These are phyloP conservation scores for Phytophthora tubulina DNA, from an alignment of 352 stramenopile genomes.

Conservation along the genomic window DNA sequence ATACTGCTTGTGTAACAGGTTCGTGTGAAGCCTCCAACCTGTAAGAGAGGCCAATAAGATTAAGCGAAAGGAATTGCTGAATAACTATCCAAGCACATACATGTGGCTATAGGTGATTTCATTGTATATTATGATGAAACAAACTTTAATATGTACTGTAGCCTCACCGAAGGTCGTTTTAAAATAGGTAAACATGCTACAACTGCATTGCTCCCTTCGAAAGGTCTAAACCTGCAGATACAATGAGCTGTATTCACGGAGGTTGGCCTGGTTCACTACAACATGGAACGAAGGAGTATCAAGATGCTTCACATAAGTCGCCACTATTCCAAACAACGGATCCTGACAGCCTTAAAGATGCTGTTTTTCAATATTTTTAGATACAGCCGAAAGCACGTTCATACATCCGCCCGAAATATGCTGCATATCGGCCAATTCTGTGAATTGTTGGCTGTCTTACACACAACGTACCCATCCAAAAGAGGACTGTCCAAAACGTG, in stretches of 20 bases:
- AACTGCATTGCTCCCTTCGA: slow-evolving; percentile 2
- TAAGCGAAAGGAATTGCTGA: slow-evolving; percentile 21
- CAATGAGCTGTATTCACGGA: slow-evolving; percentile 6
- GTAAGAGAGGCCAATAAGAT: slow-evolving; percentile 14
- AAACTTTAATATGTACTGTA: not conserved
- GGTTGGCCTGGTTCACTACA: slow-evolving; percentile 3
- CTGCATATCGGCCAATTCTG: not conserved
- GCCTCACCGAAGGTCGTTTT: not conserved
- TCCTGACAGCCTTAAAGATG: not conserved
- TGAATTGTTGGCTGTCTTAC: too few species aligned
- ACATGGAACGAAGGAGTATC: slow-evolving; percentile 11
- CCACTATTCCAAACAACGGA: not conserved
- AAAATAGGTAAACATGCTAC: slow-evolving; percentile 4
- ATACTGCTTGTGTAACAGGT: slow-evolving; percentile 3
- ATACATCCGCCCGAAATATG: not conserved
- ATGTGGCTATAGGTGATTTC: too few species aligned
- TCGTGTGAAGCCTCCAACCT: slow-evolving; percentile 4
- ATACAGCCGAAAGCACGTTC: slow-evolving; percentile 1
- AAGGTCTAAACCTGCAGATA: slow-evolving; percentile 16
- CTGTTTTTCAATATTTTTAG: slow-evolving; percentile 6
- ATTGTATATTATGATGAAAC: slow-evolving; percentile 13
- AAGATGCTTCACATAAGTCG: not conserved
- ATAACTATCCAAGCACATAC: not conserved
- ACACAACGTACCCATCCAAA: not conserved
- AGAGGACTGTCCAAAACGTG: slow-evolving; percentile 2